Percentiles rank a stretch among this genome's conserved stretches.
Evolutionary conservation across 306 rosid genomes (phyloP).

Genomic region (Corylus heterophylla): DNA sequence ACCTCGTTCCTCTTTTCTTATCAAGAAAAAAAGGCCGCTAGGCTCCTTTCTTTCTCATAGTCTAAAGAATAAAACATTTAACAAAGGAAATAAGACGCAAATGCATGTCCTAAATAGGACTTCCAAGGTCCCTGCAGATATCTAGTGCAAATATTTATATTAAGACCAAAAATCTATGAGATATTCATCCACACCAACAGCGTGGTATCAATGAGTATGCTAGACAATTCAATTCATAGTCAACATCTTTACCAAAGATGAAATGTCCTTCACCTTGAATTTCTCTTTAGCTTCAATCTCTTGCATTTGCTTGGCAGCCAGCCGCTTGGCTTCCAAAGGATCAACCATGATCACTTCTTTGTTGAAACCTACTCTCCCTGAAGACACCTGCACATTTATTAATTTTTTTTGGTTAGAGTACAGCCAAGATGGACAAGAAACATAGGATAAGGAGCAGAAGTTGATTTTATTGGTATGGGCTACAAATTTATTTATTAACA

Average conservation of each 20-base stretch:
- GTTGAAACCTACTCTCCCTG: constrained; percentile 46
- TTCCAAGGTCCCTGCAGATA: not conserved
- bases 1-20: constrained; percentile 1
- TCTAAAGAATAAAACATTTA: not conserved
- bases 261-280: constrained; percentile 52
- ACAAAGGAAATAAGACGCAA: not conserved
- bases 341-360: constrained; percentile 83
- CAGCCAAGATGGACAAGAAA: constrained; percentile 6
- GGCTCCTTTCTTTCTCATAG: not conserved
- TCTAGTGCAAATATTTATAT: not conserved
- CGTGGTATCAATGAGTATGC: not conserved
- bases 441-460: constrained; percentile 12
- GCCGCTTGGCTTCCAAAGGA: constrained; percentile 88
- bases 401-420: not conserved
- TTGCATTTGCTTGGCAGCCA: constrained; percentile 91
- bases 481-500: not conserved
- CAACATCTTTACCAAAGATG: not conserved
- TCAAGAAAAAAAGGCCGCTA: not conserved
- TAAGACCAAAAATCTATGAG: not conserved
- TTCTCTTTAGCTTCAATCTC: constrained; percentile 74
- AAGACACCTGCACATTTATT: constrained; percentile 53
- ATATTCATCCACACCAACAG: not conserved
- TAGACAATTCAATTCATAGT: not conserved
- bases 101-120: not conserved
- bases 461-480: not conserved